Base-by-base conservation (phyloP, 345 rosid genomes). In the Syzygium jambos region DNA sequence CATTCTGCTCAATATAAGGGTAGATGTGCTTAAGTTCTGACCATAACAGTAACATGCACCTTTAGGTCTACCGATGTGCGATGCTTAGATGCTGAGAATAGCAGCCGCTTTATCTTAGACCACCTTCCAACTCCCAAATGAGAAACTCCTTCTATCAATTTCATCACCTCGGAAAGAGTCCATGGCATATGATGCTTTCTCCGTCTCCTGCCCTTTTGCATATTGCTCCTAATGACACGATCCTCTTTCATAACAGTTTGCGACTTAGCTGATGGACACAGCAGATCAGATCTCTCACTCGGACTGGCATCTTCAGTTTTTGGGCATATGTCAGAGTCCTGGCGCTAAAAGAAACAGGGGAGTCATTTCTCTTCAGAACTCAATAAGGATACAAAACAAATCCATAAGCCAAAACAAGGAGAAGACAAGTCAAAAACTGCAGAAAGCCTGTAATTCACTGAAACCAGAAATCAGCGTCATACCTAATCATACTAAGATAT, bases 11-110 rank as follows among this genome's bases (percentile, higher is more conserved):
- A 73, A 73, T 38, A 73, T 19, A 73, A 73, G 49, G 80, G 49
- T 38, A 73, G 13, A 38, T 11, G 14, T 73, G 82, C 82, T 73
- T 73, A 73, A 73, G 82, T 38, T 73, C 38, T 73, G 82, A 73
- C 49, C 82, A 73, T 38, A 82, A 84, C 51, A 13, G 19, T 56
- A 49, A 43, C 46, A 49, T 29, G 13, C 78, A 90, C 93, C 93
- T 90, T 91, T 55, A 91, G 86, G 85, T 91, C 90, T 19, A 90
- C 87, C 21, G 91, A 87, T 51, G 93, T 90, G 78, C 91, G 93
- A 85, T 88, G 88, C 78, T 89, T 84, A 17, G 90, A 90, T 19
- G 90, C 85, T 43, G 93, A 38, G 85, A 91, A 91, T 15, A 86
- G 86, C 16, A 85, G 85, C 86, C 87, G 83, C 89, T 91, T 91